Evolutionary conservation across 1,284 basidiomycete genomes (phyloP).

Genomic region (Trichosporon sp.): DNA sequence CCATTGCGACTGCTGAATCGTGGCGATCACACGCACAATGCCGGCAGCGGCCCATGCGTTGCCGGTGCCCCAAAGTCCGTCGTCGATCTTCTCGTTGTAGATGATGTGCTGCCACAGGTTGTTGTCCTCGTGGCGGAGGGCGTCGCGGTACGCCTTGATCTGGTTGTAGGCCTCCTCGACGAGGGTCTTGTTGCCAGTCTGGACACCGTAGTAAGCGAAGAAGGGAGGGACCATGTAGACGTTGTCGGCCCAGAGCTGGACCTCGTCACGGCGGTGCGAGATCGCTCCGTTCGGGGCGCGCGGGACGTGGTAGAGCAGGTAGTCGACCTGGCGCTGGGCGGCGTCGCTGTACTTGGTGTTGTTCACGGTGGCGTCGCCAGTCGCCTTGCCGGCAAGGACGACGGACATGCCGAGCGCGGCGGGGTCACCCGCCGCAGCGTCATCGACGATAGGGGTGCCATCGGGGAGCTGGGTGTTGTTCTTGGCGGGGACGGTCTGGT

Average conservation of each 20-base stretch:
- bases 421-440: constrained; percentile 72
- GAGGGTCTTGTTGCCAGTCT: constrained; percentile 63
- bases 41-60: constrained; percentile 56
- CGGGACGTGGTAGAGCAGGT: constrained; percentile 63
- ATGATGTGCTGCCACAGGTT: constrained; percentile 49
- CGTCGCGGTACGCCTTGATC: constrained; percentile 66
- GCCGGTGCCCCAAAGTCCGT: constrained; percentile 46
- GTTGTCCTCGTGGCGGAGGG: constrained; percentile 32
- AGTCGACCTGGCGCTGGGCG: constrained; percentile 67
- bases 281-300: constrained; percentile 66
- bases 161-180: constrained; percentile 71
- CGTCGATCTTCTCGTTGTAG: constrained; percentile 25
- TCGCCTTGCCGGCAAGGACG: constrained; percentile 57
- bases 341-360: constrained; percentile 62
- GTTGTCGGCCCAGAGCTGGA: constrained; percentile 56
- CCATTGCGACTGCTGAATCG: constrained; percentile 48
- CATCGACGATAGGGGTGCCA: constrained; percentile 39
- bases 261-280: constrained; percentile 57
- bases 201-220: constrained; percentile 78
- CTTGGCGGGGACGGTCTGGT: constrained; percentile 8
- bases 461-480: constrained; percentile 10
- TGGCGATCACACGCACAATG: constrained; percentile 53
- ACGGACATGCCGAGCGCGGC: constrained; percentile 74
- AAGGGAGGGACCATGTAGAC: constrained; percentile 74
- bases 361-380: constrained; percentile 27